Evolutionary conservation across 257 asterid genomes (phyloP), one percentile per base, ranked within the genome.

Genomic region (Solanum pimpinellifolium): DNA sequence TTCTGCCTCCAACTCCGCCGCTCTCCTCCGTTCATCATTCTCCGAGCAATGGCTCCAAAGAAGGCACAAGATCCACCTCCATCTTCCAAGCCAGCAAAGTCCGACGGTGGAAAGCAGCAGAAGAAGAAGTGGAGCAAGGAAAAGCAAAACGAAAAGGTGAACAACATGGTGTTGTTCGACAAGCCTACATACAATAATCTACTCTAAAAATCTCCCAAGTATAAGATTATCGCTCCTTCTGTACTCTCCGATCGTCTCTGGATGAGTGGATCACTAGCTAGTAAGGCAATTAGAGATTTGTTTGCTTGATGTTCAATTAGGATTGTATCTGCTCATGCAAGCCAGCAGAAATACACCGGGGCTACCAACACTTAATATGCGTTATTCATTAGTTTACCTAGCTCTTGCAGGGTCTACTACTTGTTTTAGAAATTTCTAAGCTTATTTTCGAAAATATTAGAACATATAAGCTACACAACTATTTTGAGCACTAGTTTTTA

Each of bases 121-220:
- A 96, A 96, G 97, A 96, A 96, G 91, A 91, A 91, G 88, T 91
- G 93, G 93, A 90, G 91, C 93, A 96, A 96, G 94, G 99, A 96
- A 77, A 96, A 95, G 92, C 97, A 95, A 88, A 96, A 96, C 95
- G 99, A 96, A 90, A 95, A 96, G 98, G 98, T 95, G 62, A 96
- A 96, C 94, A 96, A 96, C 93, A 93, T 94, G 96, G 99, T 96
- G 84, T 91, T 95, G 77, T 94, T 96, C 72, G 98, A 96, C 74
- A 94, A 94, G 90, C 89, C 93, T 11, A 94, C 99, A 33, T 95
- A 96, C 76, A 98, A 96, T 35, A 96, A 96, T 93, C 90, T 96
- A 60, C 84, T 95, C 3, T 74, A 94, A 2, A 98, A 96, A 91
- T 98, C 98, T 3, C 98, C 99, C 0, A 96, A 94, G 76, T 96